Percentiles rank a stretch among this genome's conserved stretches.
These are phyloP conservation scores for Kazachstania kunashirensis DNA, from an alignment of 805 yeast genomes.

Conservation along the genomic window DNA sequence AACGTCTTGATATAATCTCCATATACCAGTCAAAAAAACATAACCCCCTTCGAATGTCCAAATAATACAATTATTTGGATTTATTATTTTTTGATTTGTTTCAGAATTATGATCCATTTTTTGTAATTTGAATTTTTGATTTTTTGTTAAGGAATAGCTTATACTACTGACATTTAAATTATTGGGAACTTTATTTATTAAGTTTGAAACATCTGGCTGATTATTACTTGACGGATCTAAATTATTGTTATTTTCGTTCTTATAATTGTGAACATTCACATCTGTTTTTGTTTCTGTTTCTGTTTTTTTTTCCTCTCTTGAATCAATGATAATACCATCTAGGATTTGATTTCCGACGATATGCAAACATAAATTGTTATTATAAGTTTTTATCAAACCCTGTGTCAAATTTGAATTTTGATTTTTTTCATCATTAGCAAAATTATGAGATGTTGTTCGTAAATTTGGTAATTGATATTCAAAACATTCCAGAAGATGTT, in stretches of 20 bases:
- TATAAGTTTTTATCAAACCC: background rate
- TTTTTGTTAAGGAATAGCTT: constrained; percentile 14
- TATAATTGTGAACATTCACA: background rate
- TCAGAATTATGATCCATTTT: constrained; percentile 5
- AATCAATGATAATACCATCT: constrained; percentile 1
- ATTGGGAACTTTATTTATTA: too few relatives aligned
- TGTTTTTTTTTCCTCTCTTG: background rate
- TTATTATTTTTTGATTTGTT: constrained; percentile 10
- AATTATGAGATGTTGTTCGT: background rate
- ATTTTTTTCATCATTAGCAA: background rate
- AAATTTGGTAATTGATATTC: constrained; percentile 23
- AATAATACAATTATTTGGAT: constrained; percentile 55
- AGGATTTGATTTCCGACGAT: background rate
- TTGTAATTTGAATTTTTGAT: constrained; percentile 21
- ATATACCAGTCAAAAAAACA: constrained; percentile 78
- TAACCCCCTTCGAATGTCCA: constrained; percentile 82
- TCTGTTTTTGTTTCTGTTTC: background rate
- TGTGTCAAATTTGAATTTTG: background rate
- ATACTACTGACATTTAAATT: background rate
- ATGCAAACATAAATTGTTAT: background rate
- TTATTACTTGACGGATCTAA: background rate
- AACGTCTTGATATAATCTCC: constrained; percentile 45
- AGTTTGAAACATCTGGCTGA: too few relatives aligned
- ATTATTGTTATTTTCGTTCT: background rate
- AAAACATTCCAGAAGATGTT: constrained; percentile 12